Evolutionary conservation across 805 yeast genomes (phyloP).

Genomic region (Metschnikowia baotianmanensis): DNA sequence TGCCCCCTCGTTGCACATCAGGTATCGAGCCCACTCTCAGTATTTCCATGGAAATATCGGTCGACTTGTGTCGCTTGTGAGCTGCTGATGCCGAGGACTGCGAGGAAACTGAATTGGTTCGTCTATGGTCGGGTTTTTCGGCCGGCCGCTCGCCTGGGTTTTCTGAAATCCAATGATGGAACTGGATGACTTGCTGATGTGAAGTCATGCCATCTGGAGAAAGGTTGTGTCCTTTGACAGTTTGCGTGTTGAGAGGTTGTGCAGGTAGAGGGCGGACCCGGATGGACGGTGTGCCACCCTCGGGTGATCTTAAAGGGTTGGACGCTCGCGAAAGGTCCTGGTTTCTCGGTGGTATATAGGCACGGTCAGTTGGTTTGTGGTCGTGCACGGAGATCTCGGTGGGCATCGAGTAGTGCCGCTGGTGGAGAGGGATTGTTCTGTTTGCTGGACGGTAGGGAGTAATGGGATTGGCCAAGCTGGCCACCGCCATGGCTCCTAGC

Average conservation of each 20-base stretch:
- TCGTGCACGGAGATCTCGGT: slow-evolving; percentile 18
- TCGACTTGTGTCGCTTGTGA: slow-evolving; percentile 39
- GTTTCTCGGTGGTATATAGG: slow-evolving; percentile 1
- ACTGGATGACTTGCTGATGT: slow-evolving; percentile 51
- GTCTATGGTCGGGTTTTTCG: slow-evolving; percentile 9
- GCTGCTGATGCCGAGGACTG: slow-evolving; percentile 11
- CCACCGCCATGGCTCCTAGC: slow-evolving; percentile 71
- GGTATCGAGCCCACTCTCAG: slow-evolving; percentile 1
- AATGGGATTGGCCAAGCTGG: slow-evolving; percentile 40
- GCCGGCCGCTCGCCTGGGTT: slow-evolving; percentile 19
- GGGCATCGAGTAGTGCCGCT: slow-evolving; percentile 45
- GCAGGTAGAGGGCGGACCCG: slow-evolving; percentile 44
- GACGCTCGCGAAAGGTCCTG: slow-evolving; percentile 1
- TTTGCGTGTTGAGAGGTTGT: slow-evolving; percentile 37
- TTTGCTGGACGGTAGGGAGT: slow-evolving; percentile 30
- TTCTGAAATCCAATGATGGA: slow-evolving; percentile 58
- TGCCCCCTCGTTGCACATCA: not conserved
- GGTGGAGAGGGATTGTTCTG: slow-evolving; percentile 28
- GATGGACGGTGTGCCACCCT: slow-evolving; percentile 33
- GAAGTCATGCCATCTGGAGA: slow-evolving; percentile 45
- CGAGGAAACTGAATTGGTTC: slow-evolving; percentile 7
- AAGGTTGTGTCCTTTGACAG: slow-evolving; percentile 30
- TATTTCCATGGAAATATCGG: slow-evolving; percentile 21
- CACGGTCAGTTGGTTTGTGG: slow-evolving; percentile 5
- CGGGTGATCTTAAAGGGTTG: slow-evolving; percentile 16